phyloP scores from a whole-genome alignment of 2,329 filamentous ascomycete genomes.

The Cercospora citrullina region DNA sequence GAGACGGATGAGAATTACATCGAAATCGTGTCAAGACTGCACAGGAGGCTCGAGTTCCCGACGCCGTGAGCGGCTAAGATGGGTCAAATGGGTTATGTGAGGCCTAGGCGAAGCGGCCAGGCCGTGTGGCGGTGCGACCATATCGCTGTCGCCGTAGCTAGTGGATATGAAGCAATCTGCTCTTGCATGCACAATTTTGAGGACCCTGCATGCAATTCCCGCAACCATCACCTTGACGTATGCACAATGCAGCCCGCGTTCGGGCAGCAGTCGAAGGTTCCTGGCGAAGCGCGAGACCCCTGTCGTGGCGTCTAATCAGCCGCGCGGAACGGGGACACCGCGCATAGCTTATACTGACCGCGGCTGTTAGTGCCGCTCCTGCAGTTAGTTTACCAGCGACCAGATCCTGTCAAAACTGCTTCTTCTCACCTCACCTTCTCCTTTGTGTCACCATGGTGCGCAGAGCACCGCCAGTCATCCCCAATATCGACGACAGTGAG shows the following conservation, averaged over 20 bases:
- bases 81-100: neutral
- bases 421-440: conserved; percentile 1
- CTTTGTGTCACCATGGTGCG: conserved; percentile 3
- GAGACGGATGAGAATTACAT: conserved; percentile 78
- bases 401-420: neutral
- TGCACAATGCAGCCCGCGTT: neutral
- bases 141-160: neutral
- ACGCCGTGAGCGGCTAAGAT: conserved; percentile 36
- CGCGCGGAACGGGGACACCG: neutral
- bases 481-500: conserved; percentile 57
- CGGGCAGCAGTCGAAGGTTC: neutral
- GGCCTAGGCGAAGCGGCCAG: neutral
- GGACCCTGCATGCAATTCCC: neutral
- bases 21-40: conserved; percentile 73
- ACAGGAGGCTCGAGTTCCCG: conserved; percentile 77
- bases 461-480: conserved; percentile 7
- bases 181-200: neutral
- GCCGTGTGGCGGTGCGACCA: neutral
- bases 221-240: neutral
- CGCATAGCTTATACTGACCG: conserved; percentile 2
- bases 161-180: neutral
- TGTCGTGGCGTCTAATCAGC: neutral
- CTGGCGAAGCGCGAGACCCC: neutral
- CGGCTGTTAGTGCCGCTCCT: conserved; percentile 6
- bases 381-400: conserved; percentile 2